Percentiles rank a stretch among this genome's conserved stretches.
phyloP scores from a whole-genome alignment of 2,329 filamentous ascomycete genomes.

The Aspergillus sp. region DNA sequence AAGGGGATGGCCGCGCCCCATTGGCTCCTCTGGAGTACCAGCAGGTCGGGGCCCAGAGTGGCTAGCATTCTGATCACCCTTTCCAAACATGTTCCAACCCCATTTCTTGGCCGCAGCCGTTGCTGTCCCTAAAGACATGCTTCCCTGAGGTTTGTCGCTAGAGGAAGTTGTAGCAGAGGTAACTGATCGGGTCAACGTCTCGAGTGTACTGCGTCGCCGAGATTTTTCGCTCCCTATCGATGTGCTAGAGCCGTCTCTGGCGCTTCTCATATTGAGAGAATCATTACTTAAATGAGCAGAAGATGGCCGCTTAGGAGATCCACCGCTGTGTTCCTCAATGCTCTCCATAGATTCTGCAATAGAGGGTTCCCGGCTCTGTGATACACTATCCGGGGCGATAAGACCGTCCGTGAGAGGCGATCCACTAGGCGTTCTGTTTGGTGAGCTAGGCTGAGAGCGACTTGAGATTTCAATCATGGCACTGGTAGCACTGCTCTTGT shows the following conservation, averaged over 20 bases:
- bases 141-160: constrained; percentile 36
- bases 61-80: constrained; percentile 34
- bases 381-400: constrained; percentile 30
- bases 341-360: constrained; percentile 43
- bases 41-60: constrained; percentile 35
- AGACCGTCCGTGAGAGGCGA: constrained; percentile 36
- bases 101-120: constrained; percentile 58
- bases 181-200: constrained; percentile 22
- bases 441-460: constrained; percentile 54
- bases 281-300: constrained; percentile 21
- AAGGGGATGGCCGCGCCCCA: constrained; percentile 76
- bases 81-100: constrained; percentile 49
- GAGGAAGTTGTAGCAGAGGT: constrained; percentile 20
- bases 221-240: constrained; percentile 23
- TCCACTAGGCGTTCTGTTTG: constrained; percentile 43
- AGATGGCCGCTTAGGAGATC: constrained; percentile 21
- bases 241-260: constrained; percentile 17
- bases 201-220: constrained; percentile 25
- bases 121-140: constrained; percentile 44
- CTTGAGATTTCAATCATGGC: constrained; percentile 66
- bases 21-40: constrained; percentile 59
- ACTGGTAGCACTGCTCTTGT: constrained; percentile 56
- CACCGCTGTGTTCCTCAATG: constrained; percentile 11
- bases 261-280: constrained; percentile 15
- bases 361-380: constrained; percentile 45